Percentiles rank a stretch among this genome's conserved stretches.
Evolutionary conservation across 2,329 filamentous ascomycete genomes (phyloP).

Genomic region (Alternaria hordeiaustralica): DNA sequence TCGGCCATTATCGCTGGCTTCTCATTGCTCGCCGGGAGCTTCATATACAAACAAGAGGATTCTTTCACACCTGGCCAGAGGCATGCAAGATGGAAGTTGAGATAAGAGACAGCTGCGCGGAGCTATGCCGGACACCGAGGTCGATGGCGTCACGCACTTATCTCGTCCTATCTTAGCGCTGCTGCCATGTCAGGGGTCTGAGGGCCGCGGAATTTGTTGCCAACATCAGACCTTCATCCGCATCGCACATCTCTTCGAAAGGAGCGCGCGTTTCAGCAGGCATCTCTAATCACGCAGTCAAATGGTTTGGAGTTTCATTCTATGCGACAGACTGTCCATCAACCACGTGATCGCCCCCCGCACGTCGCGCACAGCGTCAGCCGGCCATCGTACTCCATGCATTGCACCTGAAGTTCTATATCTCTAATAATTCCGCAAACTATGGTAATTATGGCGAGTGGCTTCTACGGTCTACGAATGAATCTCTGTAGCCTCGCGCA

Average conservation of each 20-base stretch:
- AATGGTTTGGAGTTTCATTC: not conserved
- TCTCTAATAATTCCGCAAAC: not conserved
- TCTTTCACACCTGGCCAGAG: slow-evolving; percentile 3
- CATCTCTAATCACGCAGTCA: not conserved
- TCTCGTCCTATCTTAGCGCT: slow-evolving; percentile 17
- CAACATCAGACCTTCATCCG: not conserved
- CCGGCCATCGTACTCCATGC: not conserved
- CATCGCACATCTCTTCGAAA: not conserved
- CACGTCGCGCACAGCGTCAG: not conserved
- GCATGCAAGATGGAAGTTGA: slow-evolving; percentile 1
- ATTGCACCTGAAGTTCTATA: not conserved
- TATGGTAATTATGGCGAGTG: rapidly evolving
- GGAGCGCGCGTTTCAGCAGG: not conserved
- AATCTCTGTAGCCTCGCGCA: not conserved
- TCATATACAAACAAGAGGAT: slow-evolving; percentile 12
- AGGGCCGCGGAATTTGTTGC: not conserved
- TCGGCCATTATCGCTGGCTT: slow-evolving; percentile 49
- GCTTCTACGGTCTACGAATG: not conserved
- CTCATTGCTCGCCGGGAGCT: slow-evolving; percentile 30
- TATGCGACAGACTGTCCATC: not conserved
- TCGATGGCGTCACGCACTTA: slow-evolving; percentile 19
- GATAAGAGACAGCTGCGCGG: not conserved
- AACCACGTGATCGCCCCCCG: not conserved
- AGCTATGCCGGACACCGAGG: slow-evolving; percentile 6
- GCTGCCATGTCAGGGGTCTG: slow-evolving; percentile 8